These are phyloP conservation scores for Toxoplasma gondii DNA, from an alignment of 169 alveolate genomes.

Conservation along the genomic window DNA sequence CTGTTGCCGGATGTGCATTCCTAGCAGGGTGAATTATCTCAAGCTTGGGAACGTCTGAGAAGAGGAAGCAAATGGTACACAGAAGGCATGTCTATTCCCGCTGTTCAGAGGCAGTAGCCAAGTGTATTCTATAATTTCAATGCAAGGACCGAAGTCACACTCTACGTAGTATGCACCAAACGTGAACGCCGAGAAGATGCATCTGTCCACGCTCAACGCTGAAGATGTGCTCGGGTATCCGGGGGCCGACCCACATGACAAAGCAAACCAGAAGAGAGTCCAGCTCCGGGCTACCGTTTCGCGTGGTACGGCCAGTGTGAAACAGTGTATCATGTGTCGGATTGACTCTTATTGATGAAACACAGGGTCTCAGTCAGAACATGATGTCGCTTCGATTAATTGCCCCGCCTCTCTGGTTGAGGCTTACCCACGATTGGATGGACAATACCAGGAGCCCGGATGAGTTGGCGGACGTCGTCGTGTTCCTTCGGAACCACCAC, in stretches of 20 bases:
- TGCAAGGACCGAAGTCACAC: no score
- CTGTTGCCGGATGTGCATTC: background rate
- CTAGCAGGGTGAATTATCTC: background rate
- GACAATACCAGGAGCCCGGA: slow-evolving; percentile 30
- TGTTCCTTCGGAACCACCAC: background rate
- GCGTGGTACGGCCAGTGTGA: no score
- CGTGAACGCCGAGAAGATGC: background rate
- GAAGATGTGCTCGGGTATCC: background rate
- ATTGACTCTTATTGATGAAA: no score
- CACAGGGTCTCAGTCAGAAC: no score
- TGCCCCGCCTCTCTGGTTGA: background rate
- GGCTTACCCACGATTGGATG: background rate
- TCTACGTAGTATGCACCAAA: no score
- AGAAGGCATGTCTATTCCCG: no score
- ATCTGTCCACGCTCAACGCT: no score
- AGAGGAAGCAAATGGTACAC: background rate
- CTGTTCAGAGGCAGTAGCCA: no score
- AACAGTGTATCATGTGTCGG: no score
- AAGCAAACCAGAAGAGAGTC: background rate
- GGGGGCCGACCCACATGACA: background rate
- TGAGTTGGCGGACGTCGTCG: background rate
- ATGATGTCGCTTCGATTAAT: no score
- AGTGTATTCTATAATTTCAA: no score
- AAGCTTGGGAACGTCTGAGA: background rate
- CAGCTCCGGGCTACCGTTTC: no score